Base-by-base conservation (phyloP, 257 asterid species). In the Perilla frutescens region DNA sequence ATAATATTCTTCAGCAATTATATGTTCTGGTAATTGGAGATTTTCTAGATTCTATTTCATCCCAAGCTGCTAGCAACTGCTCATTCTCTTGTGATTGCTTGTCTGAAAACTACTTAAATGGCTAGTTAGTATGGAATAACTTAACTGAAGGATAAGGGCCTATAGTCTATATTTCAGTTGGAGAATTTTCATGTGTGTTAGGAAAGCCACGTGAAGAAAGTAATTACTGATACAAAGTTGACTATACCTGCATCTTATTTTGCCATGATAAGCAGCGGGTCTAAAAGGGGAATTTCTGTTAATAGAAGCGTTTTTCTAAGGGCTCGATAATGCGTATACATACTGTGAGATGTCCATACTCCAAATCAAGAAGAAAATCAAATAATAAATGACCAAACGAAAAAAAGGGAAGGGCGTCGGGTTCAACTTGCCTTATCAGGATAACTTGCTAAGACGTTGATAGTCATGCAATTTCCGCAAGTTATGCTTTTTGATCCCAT, bases 401-500 rank as follows among this genome's bases (percentile, higher is more conserved):
- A 47, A 51, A 39, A 65, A 11, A 47, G 36, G 43, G 8, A 62
- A 64, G 68, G 43, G 74, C 80, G 75, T 76, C 62, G 61, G 54
- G 55, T 58, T 59, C 70, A 10, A 67, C 58, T 29, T 65, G 56
- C 72, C 61, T 66, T 72, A 59, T 70, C 32, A 37, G 63, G 77
- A 50, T 63, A 72, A 61, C 79, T 69, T 77, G 71, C 36, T 54
- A 62, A 67, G 76, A 58, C 82, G 32, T 75, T 62, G 90, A 72
- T 64, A 62, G 48, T 84, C 81, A 36, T 66, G 85, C 78, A 92
- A 77, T 83, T 84, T 87, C 60, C 83, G 81, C 51, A 75, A 56
- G 75, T 90, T 88, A 66, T 74, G 86, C 75, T 72, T 79, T 73
- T 58, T 90, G 74, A 87, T 90, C 74, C 98, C 97, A 70, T 79